These are phyloP conservation scores for Isatis lusitanica DNA, from an alignment of 441 rosid species.

Conservation along the genomic window DNA sequence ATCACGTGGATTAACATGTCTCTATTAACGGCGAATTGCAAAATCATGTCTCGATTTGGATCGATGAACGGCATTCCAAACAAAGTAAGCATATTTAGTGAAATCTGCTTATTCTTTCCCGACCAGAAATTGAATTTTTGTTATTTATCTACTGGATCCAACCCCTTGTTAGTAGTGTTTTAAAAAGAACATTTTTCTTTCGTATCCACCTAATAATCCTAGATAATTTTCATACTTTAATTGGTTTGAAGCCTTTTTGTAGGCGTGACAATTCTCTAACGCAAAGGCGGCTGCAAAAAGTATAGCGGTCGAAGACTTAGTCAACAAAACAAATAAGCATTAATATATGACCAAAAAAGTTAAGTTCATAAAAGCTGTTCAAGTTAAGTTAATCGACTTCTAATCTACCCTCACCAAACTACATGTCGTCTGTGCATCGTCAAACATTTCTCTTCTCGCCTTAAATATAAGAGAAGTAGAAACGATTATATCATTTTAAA, in stretches of 20 bases:
- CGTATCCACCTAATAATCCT: too few relatives aligned
- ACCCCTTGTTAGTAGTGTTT: too few relatives aligned
- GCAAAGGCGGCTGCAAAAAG: constrained; percentile 8
- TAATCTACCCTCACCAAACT: constrained; percentile 35
- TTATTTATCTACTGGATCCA: too few relatives aligned
- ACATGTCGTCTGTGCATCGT: neutral
- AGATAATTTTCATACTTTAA: too few relatives aligned
- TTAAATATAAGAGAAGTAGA: neutral
- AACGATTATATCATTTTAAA: neutral
- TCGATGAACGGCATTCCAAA: too few relatives aligned
- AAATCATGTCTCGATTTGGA: too few relatives aligned
- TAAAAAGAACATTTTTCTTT: too few relatives aligned
- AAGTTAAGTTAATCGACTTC: constrained; percentile 8
- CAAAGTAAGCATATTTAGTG: too few relatives aligned
- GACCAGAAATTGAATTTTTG: too few relatives aligned
- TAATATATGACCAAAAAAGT: neutral
- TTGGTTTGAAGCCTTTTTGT: neutral
- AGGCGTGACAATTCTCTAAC: neutral
- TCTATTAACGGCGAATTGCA: too few relatives aligned
- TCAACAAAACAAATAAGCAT: constrained; percentile 9
- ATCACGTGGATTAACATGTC: too few relatives aligned
- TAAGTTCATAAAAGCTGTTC: neutral
- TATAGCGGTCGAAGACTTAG: constrained; percentile 21
- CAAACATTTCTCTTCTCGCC: constrained; percentile 4
- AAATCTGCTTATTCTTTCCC: too few relatives aligned